Conservation (phyloP, 495 filamentous ascomycete genomes). For the Thermothielavioides terrestris region DNA sequence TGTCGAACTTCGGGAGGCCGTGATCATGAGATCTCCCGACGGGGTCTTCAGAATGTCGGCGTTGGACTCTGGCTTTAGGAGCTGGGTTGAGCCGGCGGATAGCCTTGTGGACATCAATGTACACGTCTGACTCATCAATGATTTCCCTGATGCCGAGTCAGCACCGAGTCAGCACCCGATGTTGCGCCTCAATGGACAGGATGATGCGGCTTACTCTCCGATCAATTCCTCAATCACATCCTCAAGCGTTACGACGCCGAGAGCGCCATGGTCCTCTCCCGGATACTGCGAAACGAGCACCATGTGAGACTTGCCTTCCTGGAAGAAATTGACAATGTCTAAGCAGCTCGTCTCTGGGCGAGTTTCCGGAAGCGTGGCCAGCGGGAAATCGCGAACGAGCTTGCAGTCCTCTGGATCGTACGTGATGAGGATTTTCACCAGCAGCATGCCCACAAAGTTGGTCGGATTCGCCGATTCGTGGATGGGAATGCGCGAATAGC, state of each 20-base stretch:
- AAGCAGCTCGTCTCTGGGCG: slow-evolving; percentile 90
- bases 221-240: slow-evolving; percentile 98
- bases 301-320: slow-evolving; percentile 99
- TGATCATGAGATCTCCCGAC: slow-evolving; percentile 5
- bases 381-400: slow-evolving; percentile 75
- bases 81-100: slow-evolving; percentile 57
- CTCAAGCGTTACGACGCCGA: slow-evolving; percentile 91
- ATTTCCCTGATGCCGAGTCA: slow-evolving; percentile 53
- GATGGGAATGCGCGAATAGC: slow-evolving; percentile 93
- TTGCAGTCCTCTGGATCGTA: slow-evolving; percentile 92
- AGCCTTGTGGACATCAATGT: slow-evolving; percentile 92
- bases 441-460: slow-evolving; percentile 93
- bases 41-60: slow-evolving; percentile 18
- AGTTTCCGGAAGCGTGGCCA: slow-evolving; percentile 92
- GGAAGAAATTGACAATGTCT: slow-evolving; percentile 98
- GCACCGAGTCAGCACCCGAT: slow-evolving; percentile 11
- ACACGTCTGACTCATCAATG: slow-evolving; percentile 83
- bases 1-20: slow-evolving; percentile 9
- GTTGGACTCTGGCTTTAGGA: slow-evolving; percentile 27
- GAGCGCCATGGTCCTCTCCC: slow-evolving; percentile 76
- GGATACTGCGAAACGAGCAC: slow-evolving; percentile 87
- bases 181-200: neutral
- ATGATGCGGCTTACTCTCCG: slow-evolving; percentile 58
- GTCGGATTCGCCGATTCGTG: slow-evolving; percentile 70
- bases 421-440: slow-evolving; percentile 97